phyloP scores from a whole-genome alignment of 352 stramenopile genomes.

The Phytophthora cryptogea region DNA sequence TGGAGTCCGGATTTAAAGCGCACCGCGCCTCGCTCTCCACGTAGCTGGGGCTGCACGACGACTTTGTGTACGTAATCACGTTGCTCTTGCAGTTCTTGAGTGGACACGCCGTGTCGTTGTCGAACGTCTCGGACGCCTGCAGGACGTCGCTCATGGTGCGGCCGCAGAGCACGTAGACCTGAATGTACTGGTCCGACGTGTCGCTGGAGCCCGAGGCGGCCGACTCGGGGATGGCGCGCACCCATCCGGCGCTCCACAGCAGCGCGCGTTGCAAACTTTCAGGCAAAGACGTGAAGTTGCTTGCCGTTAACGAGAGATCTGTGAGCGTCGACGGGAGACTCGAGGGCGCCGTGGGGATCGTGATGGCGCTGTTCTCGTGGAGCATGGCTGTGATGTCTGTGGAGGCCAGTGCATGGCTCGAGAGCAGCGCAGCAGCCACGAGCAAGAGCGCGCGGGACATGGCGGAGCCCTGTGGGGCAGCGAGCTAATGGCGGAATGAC shows the following conservation, averaged over 20 bases:
- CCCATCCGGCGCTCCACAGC: slow-evolving; percentile 47
- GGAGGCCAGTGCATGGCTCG: not conserved
- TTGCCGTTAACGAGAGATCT: not conserved
- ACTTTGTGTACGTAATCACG: slow-evolving; percentile 32
- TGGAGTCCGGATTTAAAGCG: slow-evolving; percentile 20
- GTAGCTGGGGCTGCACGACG: slow-evolving; percentile 18
- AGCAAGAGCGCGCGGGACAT: slow-evolving; percentile 1
- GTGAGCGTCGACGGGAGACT: slow-evolving; percentile 16
- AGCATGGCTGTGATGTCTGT: slow-evolving; percentile 27
- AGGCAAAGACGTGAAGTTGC: slow-evolving; percentile 26
- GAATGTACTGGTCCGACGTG: slow-evolving; percentile 26
- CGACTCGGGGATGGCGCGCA: slow-evolving; percentile 11
- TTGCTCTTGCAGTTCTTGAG: slow-evolving; percentile 41
- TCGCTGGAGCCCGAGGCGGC: not conserved
- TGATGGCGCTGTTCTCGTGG: slow-evolving; percentile 26
- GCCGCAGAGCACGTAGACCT: slow-evolving; percentile 48
- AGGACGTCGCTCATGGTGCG: slow-evolving; percentile 52
- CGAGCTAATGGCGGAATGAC: slow-evolving; percentile 16
- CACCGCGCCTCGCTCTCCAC: slow-evolving; percentile 26
- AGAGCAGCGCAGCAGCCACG: not conserved
- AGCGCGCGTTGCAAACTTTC: slow-evolving; percentile 38
- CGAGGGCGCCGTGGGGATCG: slow-evolving; percentile 6
- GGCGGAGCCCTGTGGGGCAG: slow-evolving; percentile 8
- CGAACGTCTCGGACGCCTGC: slow-evolving; percentile 16
- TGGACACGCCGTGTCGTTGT: slow-evolving; percentile 14